Evolutionary conservation across 169 alveolate species (phyloP).

Genomic region (Eimeria sp.): DNA sequence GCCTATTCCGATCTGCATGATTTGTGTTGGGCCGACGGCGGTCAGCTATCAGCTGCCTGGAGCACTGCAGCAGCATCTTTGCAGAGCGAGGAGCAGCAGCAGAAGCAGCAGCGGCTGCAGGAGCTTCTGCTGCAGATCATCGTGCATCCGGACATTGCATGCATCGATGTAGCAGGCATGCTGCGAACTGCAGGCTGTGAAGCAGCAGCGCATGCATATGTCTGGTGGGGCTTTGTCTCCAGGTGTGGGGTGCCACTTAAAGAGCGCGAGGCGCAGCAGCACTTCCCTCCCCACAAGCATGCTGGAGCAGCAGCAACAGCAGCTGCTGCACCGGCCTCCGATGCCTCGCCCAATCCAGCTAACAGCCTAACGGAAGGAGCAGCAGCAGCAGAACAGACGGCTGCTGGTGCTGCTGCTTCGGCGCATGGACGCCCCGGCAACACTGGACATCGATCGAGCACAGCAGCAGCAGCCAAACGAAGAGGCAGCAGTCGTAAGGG

Average conservation of each 20-base stretch:
- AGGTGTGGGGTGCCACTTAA: constrained; percentile 46
- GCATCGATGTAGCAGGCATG: constrained; percentile 66
- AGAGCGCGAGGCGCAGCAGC: constrained; percentile 64
- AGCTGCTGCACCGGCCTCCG: constrained; percentile 5
- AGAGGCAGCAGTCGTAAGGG: constrained; percentile 63
- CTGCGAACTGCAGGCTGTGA: constrained; percentile 73
- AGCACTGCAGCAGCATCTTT: not conserved
- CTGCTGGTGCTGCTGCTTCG: not conserved
- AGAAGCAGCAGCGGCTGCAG: constrained; percentile 71
- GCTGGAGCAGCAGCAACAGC: constrained; percentile 23
- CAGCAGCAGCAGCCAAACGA: constrained; percentile 47
- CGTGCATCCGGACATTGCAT: constrained; percentile 33
- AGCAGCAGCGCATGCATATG: constrained; percentile 71
- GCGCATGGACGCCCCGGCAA: not conserved
- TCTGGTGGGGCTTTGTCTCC: constrained; percentile 76
- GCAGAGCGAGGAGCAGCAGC: constrained; percentile 37
- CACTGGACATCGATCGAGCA: constrained; percentile 33
- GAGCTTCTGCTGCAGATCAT: constrained; percentile 72
- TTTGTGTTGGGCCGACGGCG: constrained; percentile 22
- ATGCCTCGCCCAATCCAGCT: not conserved
- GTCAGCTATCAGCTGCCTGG: constrained; percentile 12
- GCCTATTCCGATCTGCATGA: constrained; percentile 64
- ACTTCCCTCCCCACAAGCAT: constrained; percentile 9
- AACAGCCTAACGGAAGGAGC: not conserved
- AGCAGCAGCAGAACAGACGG: constrained; percentile 2